phyloP scores from a whole-genome alignment of 2,329 filamentous ascomycete species.

The Diaporthe sp. region DNA sequence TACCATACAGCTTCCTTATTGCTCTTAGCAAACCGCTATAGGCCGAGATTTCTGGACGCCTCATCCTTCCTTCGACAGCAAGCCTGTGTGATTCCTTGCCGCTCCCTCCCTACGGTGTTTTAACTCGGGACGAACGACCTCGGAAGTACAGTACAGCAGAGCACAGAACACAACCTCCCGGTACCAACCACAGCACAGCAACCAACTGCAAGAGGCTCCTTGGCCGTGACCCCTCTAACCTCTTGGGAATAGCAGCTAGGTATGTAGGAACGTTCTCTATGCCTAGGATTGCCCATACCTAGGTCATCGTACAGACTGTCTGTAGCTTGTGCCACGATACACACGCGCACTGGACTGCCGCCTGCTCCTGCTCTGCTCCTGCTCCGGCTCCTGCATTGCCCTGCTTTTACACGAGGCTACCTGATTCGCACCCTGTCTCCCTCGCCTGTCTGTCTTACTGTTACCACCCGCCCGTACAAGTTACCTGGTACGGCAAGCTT shows the following conservation, averaged over 20 bases:
- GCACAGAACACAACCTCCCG: not conserved
- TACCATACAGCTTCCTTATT: constrained; percentile 18
- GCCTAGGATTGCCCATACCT: not conserved
- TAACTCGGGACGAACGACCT: not conserved
- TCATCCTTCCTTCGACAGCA: constrained; percentile 5
- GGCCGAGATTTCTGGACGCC: not conserved
- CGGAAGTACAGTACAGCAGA: constrained; percentile 13
- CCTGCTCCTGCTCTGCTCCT: not conserved
- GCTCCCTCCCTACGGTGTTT: not conserved
- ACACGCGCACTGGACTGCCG: not conserved
- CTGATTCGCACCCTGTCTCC: constrained; percentile 17
- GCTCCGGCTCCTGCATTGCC: not conserved
- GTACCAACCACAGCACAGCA: constrained; percentile 11
- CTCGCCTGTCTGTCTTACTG: constrained; percentile 16
- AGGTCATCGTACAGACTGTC: no score
- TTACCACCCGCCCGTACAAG: constrained; percentile 14
- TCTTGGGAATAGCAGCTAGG: constrained; percentile 4
- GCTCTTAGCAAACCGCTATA: constrained; percentile 20
- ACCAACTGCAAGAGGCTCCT: constrained; percentile 3
- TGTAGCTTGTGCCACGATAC: constrained; percentile 29
- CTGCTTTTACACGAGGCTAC: constrained; percentile 15
- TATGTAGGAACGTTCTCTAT: constrained; percentile 16
- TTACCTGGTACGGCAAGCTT: constrained; percentile 10
- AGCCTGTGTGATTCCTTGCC: constrained; percentile 3
- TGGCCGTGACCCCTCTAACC: constrained; percentile 3